Conservation (phyloP, 1,139 yeast genomes). For the Kodamaea sp. region DNA sequence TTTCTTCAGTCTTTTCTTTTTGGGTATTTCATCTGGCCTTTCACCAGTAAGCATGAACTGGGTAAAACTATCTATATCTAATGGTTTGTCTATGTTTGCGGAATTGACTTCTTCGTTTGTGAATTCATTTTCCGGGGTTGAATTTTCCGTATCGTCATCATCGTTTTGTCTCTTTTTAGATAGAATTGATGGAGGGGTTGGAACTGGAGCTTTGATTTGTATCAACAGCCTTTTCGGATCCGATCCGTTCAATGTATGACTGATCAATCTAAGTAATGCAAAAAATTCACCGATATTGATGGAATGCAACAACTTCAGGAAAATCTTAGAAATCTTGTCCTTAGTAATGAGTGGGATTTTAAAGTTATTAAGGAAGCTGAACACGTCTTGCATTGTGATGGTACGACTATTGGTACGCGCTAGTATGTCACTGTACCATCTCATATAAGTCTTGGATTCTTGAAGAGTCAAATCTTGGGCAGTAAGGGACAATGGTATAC, state of each 20-base stretch:
- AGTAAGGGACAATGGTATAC: slow-evolving; percentile 59
- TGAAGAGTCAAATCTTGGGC: slow-evolving; percentile 58
- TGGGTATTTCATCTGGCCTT: slow-evolving; percentile 45
- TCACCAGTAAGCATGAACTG: slow-evolving; percentile 72
- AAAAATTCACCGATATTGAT: slow-evolving; percentile 73
- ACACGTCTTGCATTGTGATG: slow-evolving; percentile 59
- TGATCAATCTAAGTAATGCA: slow-evolving; percentile 62
- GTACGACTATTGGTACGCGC: slow-evolving; percentile 55
- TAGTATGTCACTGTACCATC: slow-evolving; percentile 74
- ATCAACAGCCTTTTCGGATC: slow-evolving; percentile 52
- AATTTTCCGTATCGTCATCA: slow-evolving; percentile 28
- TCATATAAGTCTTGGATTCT: slow-evolving; percentile 66
- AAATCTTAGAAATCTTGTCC: slow-evolving; percentile 46
- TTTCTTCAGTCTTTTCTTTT: slow-evolving; percentile 32
- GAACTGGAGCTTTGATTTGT: slow-evolving; percentile 52
- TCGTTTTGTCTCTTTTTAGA: slow-evolving; percentile 51
- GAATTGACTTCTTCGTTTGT: slow-evolving; percentile 21
- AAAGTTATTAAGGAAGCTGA: slow-evolving; percentile 60
- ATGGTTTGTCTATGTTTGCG: slow-evolving; percentile 22
- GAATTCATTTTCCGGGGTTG: slow-evolving; percentile 26
- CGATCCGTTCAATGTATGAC: slow-evolving; percentile 50
- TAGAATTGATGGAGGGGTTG: slow-evolving; percentile 66
- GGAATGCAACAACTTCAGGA: slow-evolving; percentile 46
- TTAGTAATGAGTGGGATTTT: slow-evolving; percentile 42
- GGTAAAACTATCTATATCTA: slow-evolving; percentile 72